These are phyloP conservation scores for Clonostachys sp. DNA, from an alignment of 2,329 filamentous ascomycete species.

Conservation along the genomic window DNA sequence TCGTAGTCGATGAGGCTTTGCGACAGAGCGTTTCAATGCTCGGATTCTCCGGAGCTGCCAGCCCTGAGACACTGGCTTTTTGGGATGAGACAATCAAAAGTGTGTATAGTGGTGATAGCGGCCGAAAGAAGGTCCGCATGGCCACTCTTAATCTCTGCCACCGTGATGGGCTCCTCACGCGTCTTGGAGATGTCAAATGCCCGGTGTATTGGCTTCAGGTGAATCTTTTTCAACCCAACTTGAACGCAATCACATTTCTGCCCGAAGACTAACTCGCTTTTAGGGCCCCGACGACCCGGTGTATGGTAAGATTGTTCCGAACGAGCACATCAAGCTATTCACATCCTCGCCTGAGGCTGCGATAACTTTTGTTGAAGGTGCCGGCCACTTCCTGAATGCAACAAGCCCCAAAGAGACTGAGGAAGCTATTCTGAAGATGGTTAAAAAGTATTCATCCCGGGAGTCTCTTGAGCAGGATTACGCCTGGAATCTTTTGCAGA, in stretches of 20 bases:
- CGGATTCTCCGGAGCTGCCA: conserved; percentile 36
- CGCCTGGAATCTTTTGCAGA: too few species aligned
- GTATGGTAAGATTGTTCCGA: conserved; percentile 53
- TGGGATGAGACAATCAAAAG: conserved; percentile 39
- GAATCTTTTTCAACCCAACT: conserved; percentile 6
- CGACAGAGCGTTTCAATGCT: conserved; percentile 36
- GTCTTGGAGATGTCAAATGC: conserved; percentile 40
- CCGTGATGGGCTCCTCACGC: conserved; percentile 39
- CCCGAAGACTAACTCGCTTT: conserved; percentile 15
- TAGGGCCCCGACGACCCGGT: conserved; percentile 77
- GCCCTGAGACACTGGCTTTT: conserved; percentile 29
- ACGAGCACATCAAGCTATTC: conserved; percentile 46
- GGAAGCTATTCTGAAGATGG: conserved; percentile 36
- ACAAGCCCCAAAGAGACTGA: conserved; percentile 41
- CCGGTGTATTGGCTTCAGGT: conserved; percentile 50
- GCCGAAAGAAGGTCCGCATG: conserved; percentile 41
- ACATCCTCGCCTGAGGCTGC: conserved; percentile 36
- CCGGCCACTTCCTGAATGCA: conserved; percentile 43
- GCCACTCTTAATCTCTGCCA: conserved; percentile 37
- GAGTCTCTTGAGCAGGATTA: too few species aligned
- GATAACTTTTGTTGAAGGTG: conserved; percentile 35
- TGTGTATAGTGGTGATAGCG: conserved; percentile 44
- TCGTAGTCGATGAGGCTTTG: conserved; percentile 40
- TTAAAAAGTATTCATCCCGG: conserved; percentile 18
- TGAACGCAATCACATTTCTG: background rate